These are phyloP conservation scores for Lipomyces anomalus DNA, from an alignment of 805 yeast species.

Conservation along the genomic window DNA sequence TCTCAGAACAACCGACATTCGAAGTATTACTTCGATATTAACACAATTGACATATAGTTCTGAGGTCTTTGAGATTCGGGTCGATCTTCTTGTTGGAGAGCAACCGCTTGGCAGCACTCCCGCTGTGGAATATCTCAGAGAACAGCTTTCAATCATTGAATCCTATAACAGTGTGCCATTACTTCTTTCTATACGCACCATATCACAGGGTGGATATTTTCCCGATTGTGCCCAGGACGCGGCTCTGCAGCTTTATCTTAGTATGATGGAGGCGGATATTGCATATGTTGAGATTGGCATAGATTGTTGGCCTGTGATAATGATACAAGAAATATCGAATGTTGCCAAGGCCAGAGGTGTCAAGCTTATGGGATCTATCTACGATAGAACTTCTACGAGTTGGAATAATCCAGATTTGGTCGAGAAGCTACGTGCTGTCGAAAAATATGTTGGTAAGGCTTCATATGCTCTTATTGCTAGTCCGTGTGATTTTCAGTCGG, in stretches of 20 bases:
- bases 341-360: background rate
- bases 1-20: background rate
- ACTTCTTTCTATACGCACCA: background rate
- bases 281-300: conserved; percentile 17
- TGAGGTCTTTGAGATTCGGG: background rate
- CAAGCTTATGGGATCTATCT: background rate
- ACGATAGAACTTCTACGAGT: background rate
- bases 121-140: background rate
- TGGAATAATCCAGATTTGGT: background rate
- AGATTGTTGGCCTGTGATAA: background rate
- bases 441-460: background rate
- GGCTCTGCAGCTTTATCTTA: conserved; percentile 6
- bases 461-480: too few species aligned
- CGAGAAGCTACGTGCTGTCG: background rate
- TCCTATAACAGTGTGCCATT: background rate
- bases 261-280: conserved; percentile 15
- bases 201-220: background rate
- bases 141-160: background rate
- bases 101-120: background rate
- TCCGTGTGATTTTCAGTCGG: too few species aligned
- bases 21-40: background rate
- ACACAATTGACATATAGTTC: background rate
- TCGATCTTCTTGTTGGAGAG: background rate
- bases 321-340: background rate
- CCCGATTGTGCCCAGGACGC: background rate